Base-by-base conservation (phyloP, 495 filamentous ascomycete species). In the Aspergillus incahuasiensis region DNA sequence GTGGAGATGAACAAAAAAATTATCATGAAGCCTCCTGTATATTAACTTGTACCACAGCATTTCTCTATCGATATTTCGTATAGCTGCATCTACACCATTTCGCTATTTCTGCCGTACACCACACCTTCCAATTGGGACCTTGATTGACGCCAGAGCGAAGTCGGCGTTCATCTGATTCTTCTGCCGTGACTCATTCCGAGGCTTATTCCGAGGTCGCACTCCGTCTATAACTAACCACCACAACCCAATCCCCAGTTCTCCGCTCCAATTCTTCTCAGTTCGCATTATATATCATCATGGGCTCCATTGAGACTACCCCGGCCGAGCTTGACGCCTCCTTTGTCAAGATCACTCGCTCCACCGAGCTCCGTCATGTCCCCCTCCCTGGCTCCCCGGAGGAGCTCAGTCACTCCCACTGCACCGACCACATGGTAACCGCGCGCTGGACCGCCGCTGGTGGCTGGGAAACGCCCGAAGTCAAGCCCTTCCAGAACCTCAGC, bases 341-440 rank as follows among this genome's bases (percentile, higher is more conserved):
- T 55, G 78, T 92, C 67, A 85, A 73, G 53, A 80, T 86, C 71
- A 87, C 81, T 57, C 77, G 80, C 56, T 88, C 87, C 50, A 82
- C 79, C 51, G 75, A 76, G 19, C 84, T 86, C 0, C 86, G 86
- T 56, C 61, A 82, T 42, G 86, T 95, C 39, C 91, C 90, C 48
- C 66, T 77, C 30, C 79, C 80, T 34, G 81, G 76, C 41, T 81
- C 78, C 9, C 70, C 74, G 0, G 77, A 81, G 61, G 71, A 77
- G 51, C 48, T 70, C 63, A 70, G 73, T 58, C 69, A 74, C 53
- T 75, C 83, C 48, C 73, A 87, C 67, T 90, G 86, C 76, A 92
- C 90, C 45, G 91, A 96, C 67, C 90, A 96, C 78, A 95, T 95
- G 92, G 80, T 95, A 55, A 89, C 85, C 35, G 85, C 76, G 44